phyloP scores from a whole-genome alignment of 345 rosid genomes.

The Murraya paniculata region DNA sequence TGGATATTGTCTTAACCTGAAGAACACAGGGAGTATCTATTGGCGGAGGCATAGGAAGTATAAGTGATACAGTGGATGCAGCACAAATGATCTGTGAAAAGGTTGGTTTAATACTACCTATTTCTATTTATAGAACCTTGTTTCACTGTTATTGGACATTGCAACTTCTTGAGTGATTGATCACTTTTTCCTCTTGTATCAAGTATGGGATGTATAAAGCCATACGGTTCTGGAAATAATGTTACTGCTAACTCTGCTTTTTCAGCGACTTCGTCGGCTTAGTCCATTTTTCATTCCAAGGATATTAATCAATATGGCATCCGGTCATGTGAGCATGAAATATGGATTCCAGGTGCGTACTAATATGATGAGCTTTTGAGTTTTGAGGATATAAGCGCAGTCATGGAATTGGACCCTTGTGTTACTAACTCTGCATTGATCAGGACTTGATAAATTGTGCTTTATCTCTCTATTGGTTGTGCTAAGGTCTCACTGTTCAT shows the following conservation, averaged over 20 bases:
- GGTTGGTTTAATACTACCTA: slow-evolving; percentile 39
- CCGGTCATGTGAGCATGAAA: slow-evolving; percentile 96
- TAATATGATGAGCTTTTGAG: slow-evolving; percentile 6
- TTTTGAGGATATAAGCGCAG: slow-evolving; percentile 7
- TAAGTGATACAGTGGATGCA: slow-evolving; percentile 75
- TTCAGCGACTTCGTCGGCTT: slow-evolving; percentile 79
- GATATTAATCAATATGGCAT: slow-evolving; percentile 93
- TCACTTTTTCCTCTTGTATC: background rate
- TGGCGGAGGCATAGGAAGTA: slow-evolving; percentile 96
- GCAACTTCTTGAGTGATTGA: background rate
- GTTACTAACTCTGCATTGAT: background rate
- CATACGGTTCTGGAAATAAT: slow-evolving; percentile 12
- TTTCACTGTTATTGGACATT: background rate
- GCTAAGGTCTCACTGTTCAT: background rate
- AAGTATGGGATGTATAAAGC: slow-evolving; percentile 1
- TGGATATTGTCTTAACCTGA: background rate
- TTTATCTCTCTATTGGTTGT: background rate
- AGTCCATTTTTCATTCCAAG: slow-evolving; percentile 96
- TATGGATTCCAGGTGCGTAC: slow-evolving; percentile 85
- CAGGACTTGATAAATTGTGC: background rate
- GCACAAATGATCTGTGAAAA: slow-evolving; percentile 86
- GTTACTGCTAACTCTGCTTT: slow-evolving; percentile 15
- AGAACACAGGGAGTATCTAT: slow-evolving; percentile 83
- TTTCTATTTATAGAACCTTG: background rate
- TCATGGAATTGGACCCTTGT: background rate